Evolutionary conservation across 768 basidiomycete species (phyloP).

Genomic region (Termitomyces sp.): DNA sequence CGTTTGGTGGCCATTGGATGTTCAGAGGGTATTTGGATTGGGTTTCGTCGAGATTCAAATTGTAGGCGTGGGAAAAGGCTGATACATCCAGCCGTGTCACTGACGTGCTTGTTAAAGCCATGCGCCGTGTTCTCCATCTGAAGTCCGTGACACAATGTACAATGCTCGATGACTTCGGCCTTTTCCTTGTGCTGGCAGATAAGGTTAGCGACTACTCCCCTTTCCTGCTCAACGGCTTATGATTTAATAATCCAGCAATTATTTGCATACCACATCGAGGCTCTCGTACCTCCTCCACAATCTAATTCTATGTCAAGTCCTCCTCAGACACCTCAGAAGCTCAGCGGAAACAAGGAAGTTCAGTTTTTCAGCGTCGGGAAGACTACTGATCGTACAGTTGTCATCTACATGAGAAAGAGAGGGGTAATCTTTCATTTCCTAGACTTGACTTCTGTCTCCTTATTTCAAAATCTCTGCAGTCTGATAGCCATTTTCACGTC

Average conservation of each 20-base stretch:
- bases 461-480: slow-evolving; percentile 23
- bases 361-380: slow-evolving; percentile 95
- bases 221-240: background rate
- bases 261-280: slow-evolving; percentile 94
- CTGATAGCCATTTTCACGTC: slow-evolving; percentile 88
- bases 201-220: slow-evolving; percentile 51
- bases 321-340: slow-evolving; percentile 80
- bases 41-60: slow-evolving; percentile 78
- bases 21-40: slow-evolving; percentile 93
- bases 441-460: background rate
- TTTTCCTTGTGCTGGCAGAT: slow-evolving; percentile 92
- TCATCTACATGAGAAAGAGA: slow-evolving; percentile 96
- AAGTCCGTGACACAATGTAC: slow-evolving; percentile 92
- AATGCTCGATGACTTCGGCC: slow-evolving; percentile 93
- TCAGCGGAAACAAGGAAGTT: slow-evolving; percentile 86
- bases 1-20: slow-evolving; percentile 86
- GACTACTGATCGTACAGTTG: slow-evolving; percentile 77
- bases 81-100: background rate
- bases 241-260: slow-evolving; percentile 45
- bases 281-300: slow-evolving; percentile 84
- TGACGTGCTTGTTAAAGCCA: slow-evolving; percentile 55
- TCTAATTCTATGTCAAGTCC: slow-evolving; percentile 57
- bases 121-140: slow-evolving; percentile 88
- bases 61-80: slow-evolving; percentile 43
- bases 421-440: slow-evolving; percentile 48